These are phyloP conservation scores for Coniochaeta sp. DNA, from an alignment of 2,329 filamentous ascomycete genomes.

Conservation along the genomic window DNA sequence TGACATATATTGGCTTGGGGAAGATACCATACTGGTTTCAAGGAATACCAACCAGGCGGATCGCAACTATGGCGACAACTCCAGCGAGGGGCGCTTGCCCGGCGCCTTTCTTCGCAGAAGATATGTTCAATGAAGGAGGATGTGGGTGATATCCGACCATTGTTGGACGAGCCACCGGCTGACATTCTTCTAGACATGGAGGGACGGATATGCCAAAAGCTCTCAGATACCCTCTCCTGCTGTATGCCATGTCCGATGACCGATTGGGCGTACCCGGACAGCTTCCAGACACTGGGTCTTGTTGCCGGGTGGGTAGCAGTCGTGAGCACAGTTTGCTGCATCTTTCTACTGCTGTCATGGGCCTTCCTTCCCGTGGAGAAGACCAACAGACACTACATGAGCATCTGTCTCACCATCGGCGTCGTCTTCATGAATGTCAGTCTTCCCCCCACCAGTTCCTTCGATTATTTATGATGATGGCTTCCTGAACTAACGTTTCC, in stretches of 20 bases:
- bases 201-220: conserved; percentile 46
- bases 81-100: conserved; percentile 10
- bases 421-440: conserved; percentile 75
- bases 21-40: background rate
- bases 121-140: conserved; percentile 12
- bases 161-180: conserved; percentile 16
- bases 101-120: conserved; percentile 12
- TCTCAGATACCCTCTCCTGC: conserved; percentile 52
- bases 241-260: conserved; percentile 88
- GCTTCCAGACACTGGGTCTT: conserved; percentile 50
- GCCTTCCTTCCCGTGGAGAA: conserved; percentile 74
- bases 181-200: conserved; percentile 39
- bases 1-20: background rate
- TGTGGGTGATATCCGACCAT: conserved; percentile 14
- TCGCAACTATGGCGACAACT: background rate
- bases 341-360: conserved; percentile 77
- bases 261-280: conserved; percentile 63
- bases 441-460: conserved; percentile 10
- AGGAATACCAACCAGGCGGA: background rate
- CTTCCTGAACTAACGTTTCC: conserved; percentile 4
- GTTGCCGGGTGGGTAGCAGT: conserved; percentile 81
- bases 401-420: conserved; percentile 73
- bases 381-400: conserved; percentile 88
- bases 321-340: conserved; percentile 60
- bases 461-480: too few species aligned